These are phyloP conservation scores for Trametes maxima DNA, from an alignment of 768 basidiomycete genomes.

Conservation along the genomic window DNA sequence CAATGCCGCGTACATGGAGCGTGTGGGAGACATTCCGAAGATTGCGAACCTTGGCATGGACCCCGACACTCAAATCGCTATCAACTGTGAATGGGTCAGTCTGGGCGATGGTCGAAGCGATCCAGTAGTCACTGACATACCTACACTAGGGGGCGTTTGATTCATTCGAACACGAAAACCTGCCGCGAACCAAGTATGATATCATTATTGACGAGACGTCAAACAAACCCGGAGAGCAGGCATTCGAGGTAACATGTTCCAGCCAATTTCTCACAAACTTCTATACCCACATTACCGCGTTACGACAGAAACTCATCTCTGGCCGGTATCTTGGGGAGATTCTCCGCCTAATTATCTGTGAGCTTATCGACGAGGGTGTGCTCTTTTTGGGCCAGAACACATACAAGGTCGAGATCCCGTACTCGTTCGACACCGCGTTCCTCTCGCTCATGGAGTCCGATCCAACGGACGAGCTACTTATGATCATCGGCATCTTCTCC, in stretches of 20 bases:
- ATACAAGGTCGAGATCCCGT: conserved; percentile 94
- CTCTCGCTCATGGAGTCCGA: conserved; percentile 97
- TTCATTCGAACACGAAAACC: conserved; percentile 90
- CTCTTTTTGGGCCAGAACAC: conserved; percentile 98
- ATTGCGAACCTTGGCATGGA: conserved; percentile 74
- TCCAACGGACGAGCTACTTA: conserved; percentile 93
- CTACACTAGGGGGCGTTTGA: conserved; percentile 87
- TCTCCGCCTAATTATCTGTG: conserved; percentile 89
- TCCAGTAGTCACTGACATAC: neutral
- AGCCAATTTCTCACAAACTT: neutral
- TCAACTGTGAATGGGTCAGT: conserved; percentile 93
- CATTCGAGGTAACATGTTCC: conserved; percentile 68
- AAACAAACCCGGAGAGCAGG: conserved; percentile 96
- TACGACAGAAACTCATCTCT: conserved; percentile 84
- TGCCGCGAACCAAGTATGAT: conserved; percentile 96
- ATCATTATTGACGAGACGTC: conserved; percentile 88
- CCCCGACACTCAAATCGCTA: conserved; percentile 74
- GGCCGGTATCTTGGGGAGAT: conserved; percentile 97
- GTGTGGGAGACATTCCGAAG: conserved; percentile 83
- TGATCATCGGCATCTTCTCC: conserved; percentile 95
- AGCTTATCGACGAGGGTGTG: conserved; percentile 95
- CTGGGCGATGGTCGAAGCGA: neutral
- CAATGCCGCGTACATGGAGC: conserved; percentile 98
- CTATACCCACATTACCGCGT: neutral
- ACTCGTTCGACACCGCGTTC: conserved; percentile 95